Evolutionary conservation across 768 basidiomycete genomes (phyloP).

Genomic region (Tricholoma saponaceum): DNA sequence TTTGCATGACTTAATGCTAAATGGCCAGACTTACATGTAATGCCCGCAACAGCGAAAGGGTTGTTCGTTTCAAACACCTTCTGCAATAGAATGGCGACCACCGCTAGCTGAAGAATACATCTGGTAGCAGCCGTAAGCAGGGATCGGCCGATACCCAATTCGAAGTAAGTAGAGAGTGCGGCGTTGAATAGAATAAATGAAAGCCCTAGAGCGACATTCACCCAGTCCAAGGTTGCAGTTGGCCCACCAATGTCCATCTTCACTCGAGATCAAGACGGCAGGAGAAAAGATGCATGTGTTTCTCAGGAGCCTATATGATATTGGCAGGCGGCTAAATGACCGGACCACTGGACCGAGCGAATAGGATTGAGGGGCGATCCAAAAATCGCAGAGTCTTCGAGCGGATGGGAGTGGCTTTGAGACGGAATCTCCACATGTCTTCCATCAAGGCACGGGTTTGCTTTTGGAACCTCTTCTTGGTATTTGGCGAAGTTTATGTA

Average conservation of each 20-base stretch:
- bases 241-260: neutral
- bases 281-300: no score
- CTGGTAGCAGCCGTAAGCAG: slow-evolving; percentile 67
- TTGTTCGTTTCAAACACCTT: slow-evolving; percentile 74
- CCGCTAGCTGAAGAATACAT: slow-evolving; percentile 73
- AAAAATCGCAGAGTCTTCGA: no score
- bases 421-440: no score
- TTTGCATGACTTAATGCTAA: neutral
- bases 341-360: neutral
- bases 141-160: slow-evolving; percentile 65
- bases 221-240: slow-evolving; percentile 47
- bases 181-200: slow-evolving; percentile 74
- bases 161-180: slow-evolving; percentile 55
- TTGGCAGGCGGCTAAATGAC: no score
- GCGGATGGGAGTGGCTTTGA: no score
- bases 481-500: no score
- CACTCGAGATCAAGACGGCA: neutral
- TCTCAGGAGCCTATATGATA: no score
- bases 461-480: no score
- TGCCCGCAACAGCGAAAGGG: slow-evolving; percentile 69
- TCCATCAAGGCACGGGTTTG: no score
- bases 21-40: slow-evolving; percentile 53
- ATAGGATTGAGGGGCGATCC: no score
- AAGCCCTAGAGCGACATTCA: slow-evolving; percentile 74
- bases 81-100: slow-evolving; percentile 68